phyloP scores from a whole-genome alignment of 169 alveolate genomes.

The Amoebophrya sp. region DNA sequence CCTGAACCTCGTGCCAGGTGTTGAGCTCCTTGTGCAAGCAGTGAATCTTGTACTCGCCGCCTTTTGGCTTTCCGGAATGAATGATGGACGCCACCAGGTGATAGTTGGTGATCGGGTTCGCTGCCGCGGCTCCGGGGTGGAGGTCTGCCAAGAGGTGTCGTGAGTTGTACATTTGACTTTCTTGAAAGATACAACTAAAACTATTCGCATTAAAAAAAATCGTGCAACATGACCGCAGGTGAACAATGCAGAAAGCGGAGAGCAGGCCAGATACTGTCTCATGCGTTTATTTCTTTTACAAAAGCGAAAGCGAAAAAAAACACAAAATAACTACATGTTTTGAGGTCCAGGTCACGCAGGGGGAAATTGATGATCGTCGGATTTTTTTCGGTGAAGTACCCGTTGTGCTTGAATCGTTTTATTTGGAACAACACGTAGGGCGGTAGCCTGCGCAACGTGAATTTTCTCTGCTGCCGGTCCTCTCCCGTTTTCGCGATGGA shows the following conservation, averaged over 20 bases:
- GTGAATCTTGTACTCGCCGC: constrained; percentile 81
- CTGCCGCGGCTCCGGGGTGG: constrained; percentile 59
- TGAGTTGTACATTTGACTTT: not conserved
- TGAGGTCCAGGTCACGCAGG: constrained; percentile 78
- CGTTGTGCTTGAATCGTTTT: constrained; percentile 86
- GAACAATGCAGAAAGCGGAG: too few species aligned
- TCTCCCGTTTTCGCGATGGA: not conserved
- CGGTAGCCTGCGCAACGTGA: constrained; percentile 41
- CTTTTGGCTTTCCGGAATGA: constrained; percentile 88
- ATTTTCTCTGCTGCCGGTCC: constrained; percentile 37
- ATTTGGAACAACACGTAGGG: constrained; percentile 69
- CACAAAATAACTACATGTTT: constrained; percentile 56
- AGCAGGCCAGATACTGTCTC: too few species aligned
- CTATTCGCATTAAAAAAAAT: not conserved
- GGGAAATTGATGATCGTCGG: constrained; percentile 95
- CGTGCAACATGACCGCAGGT: too few species aligned
- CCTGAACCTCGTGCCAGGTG: constrained; percentile 93
- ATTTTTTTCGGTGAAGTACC: constrained; percentile 91
- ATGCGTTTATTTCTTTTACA: not conserved
- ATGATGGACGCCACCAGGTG: constrained; percentile 81
- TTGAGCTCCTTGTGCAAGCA: constrained; percentile 67
- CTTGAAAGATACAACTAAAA: not conserved
- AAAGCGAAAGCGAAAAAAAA: constrained; percentile 43
- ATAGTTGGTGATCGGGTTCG: constrained; percentile 73
- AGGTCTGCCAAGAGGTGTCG: constrained; percentile 43